Evolutionary conservation across 2,329 filamentous ascomycete genomes (phyloP), one percentile per base, ranked within the genome.

Genomic region (Pseudogymnoascus sp.): DNA sequence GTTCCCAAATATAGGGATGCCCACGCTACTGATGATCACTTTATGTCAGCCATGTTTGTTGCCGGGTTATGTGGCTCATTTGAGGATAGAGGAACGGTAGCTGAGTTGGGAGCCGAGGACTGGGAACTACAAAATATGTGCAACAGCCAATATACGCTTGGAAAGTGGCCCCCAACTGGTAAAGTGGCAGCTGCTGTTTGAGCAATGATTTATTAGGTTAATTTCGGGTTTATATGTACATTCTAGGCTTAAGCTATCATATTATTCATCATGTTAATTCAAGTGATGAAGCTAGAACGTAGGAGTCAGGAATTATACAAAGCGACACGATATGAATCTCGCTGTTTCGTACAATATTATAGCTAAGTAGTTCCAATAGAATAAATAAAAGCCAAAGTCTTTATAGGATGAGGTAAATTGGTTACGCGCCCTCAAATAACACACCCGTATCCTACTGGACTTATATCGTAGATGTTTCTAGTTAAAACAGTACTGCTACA

Each of bases 1-100:
- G 83, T 88, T 69, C 86, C 86, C 0, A 76, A 78, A 57, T 89
- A 81, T 69, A 75, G 86, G 14, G 86, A 88, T 68, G 86, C 87
- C 0, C 86, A 89, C 73, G 86, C 79, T 0, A 89, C 86, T 0
- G 86, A 90, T 69, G 87, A 89, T 71, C 86, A 89, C 69, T 89
- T 86, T 67, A 88, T 89, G 82, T 76, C 85, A 0, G 79, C 83
- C 2, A 76, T 85, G 68, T 89, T 89, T 73, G 81, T 86, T 0
- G 83, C 85, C 0, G 86, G 86, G 1, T 76, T 80, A 2, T 77
- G 76, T 29, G 80, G 84, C 1, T 78, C 78, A 34, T 68, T 73
- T 62, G 78, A 80, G 23, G 81, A 84, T 71, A 72, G 76, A 62
- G 76, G 74, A 0, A 70, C 73, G 11, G 67, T 73, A 37, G 79